Base-by-base conservation (phyloP, 768 basidiomycete genomes). In the Trichaptum fuscoviolaceum region DNA sequence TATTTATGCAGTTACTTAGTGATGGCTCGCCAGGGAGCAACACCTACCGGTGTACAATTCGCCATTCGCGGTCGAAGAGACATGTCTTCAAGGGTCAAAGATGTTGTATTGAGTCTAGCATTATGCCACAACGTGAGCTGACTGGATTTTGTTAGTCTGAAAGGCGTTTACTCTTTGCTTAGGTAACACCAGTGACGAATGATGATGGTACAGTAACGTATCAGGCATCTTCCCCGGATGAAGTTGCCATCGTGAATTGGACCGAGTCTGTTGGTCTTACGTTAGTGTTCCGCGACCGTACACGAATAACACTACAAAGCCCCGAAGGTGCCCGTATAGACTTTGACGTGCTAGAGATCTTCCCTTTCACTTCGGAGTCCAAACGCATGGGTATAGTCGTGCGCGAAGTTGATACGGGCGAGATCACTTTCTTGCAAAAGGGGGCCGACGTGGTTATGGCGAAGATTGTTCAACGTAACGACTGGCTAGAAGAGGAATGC, bases 341-440 rank as follows among this genome's bases (percentile, higher is more conserved):
- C 12, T 99, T 88, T 73, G 94, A 95, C 65, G 87, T 99, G 63
- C 88, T 99, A 65, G 91, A 96, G 62, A 86, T 99, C 67, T 99
- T 99, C 78, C 97, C 97, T 0, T 99, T 99, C 80, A 99, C 96
- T 0, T 97, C 95, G 15, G 97, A 99, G 76, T 95, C 95, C 0
- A 99, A 99, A 77, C 92, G 97, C 30, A 99, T 99, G 97, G 96
- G 97, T 35, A 98, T 99, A 73, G 84, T 99, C 72, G 91, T 99
- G 35, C 89, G 91, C 26, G 96, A 98, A 65, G 75, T 79, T 0
- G 82, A 85, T 35, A 83, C 85, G 0, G 87, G 90, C 63, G 93
- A 96, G 67, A 88, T 96, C 63, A 87, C 83, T 10, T 99, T 99
- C 78, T 79, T 95, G 67, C 94, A 99, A 73, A 99, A 99, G 75